A percentile compares a stretch with the other conserved stretches of the same genome.
Evolutionary conservation across 179 eudicot species (phyloP).

Genomic region (Corrigiola litoralis): DNA sequence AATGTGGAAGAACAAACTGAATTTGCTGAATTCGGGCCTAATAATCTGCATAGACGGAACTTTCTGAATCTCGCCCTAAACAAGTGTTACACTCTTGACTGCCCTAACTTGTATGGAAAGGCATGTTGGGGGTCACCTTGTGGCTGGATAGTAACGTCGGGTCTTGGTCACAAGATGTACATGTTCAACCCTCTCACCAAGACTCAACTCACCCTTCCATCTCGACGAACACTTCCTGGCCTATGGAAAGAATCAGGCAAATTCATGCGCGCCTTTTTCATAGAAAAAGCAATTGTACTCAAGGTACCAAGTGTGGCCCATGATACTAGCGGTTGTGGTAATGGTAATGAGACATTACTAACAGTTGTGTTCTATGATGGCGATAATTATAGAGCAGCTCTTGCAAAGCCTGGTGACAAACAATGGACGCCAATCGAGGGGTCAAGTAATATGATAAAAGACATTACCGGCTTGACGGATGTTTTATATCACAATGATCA

Average conservation of each 20-base stretch:
- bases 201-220: slow-evolving; percentile 2
- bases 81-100: background rate
- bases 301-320: background rate
- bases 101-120: background rate
- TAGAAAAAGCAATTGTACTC: background rate
- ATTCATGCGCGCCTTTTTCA: background rate
- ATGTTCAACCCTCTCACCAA: slow-evolving; percentile 4
- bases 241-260: background rate
- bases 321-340: background rate
- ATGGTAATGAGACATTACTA: background rate
- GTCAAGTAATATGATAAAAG: background rate
- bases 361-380: no score
- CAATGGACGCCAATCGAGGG: background rate
- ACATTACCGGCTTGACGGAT: background rate
- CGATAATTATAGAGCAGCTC: background rate
- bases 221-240: background rate
- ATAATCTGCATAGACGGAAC: no score
- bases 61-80: no score
- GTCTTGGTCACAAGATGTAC: background rate
- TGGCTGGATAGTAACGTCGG: slow-evolving; percentile 5
- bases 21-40: background rate
- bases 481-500: background rate
- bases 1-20: background rate
- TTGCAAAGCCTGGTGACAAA: slow-evolving; percentile 7
- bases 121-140: slow-evolving; percentile 15